Conservation (phyloP, 2,329 filamentous ascomycete species). For the Talaromyces sp. region DNA sequence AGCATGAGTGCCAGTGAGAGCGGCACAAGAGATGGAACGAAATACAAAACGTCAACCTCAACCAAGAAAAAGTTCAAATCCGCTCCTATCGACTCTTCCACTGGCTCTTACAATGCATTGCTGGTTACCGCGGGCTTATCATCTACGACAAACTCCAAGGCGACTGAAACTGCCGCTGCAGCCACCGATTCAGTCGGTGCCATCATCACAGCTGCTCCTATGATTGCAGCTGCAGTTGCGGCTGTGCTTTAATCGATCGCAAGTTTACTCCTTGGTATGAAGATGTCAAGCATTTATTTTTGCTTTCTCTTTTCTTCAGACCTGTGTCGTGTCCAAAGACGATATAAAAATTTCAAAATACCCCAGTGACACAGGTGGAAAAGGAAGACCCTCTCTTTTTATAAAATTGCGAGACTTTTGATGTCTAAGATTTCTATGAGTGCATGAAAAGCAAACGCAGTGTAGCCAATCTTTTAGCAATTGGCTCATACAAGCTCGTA, state of each 20-base stretch:
- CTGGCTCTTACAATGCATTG: neutral
- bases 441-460: too few relatives aligned
- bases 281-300: too few relatives aligned
- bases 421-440: too few relatives aligned
- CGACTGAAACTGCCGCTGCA: neutral
- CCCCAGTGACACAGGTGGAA: too few relatives aligned
- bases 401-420: too few relatives aligned
- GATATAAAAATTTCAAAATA: too few relatives aligned
- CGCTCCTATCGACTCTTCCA: neutral
- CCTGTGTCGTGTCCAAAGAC: too few relatives aligned
- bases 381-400: too few relatives aligned
- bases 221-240: neutral
- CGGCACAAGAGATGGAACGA: neutral
- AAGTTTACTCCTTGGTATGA: too few relatives aligned
- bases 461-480: too few relatives aligned
- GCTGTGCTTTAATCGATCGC: neutral
- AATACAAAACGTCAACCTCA: neutral
- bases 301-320: too few relatives aligned
- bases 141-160: neutral
- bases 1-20: neutral
- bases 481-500: too few relatives aligned
- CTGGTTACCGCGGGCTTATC: neutral
- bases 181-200: neutral
- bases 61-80: neutral
- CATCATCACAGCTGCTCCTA: neutral